Percentiles rank a stretch among this genome's conserved stretches.
Evolutionary conservation across 2,329 filamentous ascomycete species (phyloP).

Genomic region (Aureobasidium lini): DNA sequence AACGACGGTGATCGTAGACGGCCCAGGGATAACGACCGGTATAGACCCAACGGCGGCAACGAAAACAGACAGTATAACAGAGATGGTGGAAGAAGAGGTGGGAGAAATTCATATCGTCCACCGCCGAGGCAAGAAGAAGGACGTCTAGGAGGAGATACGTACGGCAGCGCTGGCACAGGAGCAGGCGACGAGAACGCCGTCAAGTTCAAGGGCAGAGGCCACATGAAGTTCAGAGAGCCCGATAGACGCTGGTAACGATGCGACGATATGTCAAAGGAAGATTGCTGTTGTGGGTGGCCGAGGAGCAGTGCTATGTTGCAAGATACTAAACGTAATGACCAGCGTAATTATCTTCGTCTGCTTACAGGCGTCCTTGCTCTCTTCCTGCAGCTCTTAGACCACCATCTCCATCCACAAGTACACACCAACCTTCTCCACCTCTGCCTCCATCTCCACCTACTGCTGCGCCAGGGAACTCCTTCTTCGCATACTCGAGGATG

Average conservation of each 20-base stretch:
- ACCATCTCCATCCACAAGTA: constrained; percentile 73
- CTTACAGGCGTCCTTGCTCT: constrained; percentile 25
- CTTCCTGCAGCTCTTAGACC: constrained; percentile 51
- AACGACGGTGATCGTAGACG: constrained; percentile 18
- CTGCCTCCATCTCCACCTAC: constrained; percentile 61
- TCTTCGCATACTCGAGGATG: constrained; percentile 61
- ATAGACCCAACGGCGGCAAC: constrained; percentile 1
- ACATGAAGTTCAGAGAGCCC: constrained; percentile 32
- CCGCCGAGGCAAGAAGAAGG: constrained; percentile 32
- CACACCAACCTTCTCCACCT: constrained; percentile 75
- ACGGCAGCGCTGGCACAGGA: constrained; percentile 18
- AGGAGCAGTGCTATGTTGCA: background rate
- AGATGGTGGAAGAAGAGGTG: constrained; percentile 23
- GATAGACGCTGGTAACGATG: constrained; percentile 13
- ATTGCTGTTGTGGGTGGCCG: background rate
- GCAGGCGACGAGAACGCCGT: constrained; percentile 25
- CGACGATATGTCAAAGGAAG: background rate
- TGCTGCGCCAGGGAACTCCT: constrained; percentile 58
- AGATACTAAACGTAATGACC: background rate
- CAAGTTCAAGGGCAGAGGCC: constrained; percentile 34
- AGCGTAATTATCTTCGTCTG: background rate
- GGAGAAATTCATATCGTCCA: constrained; percentile 20
- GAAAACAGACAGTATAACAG: constrained; percentile 10
- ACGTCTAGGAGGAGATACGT: constrained; percentile 28
- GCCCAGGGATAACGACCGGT: constrained; percentile 20